These are phyloP conservation scores for Hirschfeldia incana DNA, from an alignment of 345 rosid species.

Conservation along the genomic window DNA sequence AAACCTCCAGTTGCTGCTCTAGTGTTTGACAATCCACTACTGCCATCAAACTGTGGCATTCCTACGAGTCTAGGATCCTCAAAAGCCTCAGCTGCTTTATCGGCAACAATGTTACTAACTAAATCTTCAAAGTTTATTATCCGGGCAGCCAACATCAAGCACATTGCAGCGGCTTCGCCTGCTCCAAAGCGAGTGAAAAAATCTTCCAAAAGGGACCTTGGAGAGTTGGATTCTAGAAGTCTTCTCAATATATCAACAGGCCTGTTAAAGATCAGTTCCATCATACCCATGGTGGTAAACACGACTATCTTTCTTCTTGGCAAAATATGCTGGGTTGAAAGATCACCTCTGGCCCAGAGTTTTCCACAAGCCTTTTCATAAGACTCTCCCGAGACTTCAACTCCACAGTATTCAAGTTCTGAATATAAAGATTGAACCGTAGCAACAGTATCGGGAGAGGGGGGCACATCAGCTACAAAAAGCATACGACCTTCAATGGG, in stretches of 20 bases:
- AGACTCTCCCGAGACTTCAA: constrained; percentile 65
- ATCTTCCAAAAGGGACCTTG: constrained; percentile 81
- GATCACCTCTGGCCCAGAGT: constrained; percentile 96
- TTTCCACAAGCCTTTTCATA: constrained; percentile 79
- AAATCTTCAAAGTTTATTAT: constrained; percentile 76
- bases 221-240: constrained; percentile 80
- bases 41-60: constrained; percentile 91
- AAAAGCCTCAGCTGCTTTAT: constrained; percentile 93
- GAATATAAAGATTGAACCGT: constrained; percentile 78
- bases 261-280: constrained; percentile 90
- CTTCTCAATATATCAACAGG: constrained; percentile 91
- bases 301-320: constrained; percentile 83
- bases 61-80: constrained; percentile 98
- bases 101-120: constrained; percentile 69
- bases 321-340: constrained; percentile 82
- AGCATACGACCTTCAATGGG: constrained; percentile 99
- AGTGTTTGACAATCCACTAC: constrained; percentile 67
- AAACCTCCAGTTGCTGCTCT: constrained; percentile 88
- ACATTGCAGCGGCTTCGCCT: constrained; percentile 99
- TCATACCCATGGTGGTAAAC: constrained; percentile 97
- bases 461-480: constrained; percentile 88
- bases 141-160: constrained; percentile 93
- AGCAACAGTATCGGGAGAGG: constrained; percentile 77
- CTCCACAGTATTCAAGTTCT: constrained; percentile 76
- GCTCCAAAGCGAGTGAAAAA: constrained; percentile 94